Evolutionary conservation across 1,284 basidiomycete species (phyloP).

Genomic region (Cutaneotrichosporon sp.): DNA sequence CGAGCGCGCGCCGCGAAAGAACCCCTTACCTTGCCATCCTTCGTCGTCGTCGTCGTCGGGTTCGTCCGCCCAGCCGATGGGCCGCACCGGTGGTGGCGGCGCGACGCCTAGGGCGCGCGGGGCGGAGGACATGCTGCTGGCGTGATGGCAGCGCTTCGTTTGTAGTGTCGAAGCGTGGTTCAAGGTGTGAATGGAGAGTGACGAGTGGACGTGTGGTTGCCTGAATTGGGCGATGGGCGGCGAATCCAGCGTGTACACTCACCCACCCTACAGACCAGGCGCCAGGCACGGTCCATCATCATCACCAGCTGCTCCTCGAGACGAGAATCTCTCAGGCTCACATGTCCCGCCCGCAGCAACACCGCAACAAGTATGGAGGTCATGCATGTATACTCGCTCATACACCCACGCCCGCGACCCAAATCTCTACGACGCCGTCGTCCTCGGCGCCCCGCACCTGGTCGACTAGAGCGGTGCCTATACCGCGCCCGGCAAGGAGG

Average conservation of each 20-base stretch:
- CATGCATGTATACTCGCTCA: background rate
- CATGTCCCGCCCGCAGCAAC: too few species aligned
- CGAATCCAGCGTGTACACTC: background rate
- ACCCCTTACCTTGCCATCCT: conserved; percentile 46
- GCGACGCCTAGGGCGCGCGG: conserved; percentile 18
- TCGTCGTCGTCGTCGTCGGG: conserved; percentile 42
- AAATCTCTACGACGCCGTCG: conserved; percentile 60
- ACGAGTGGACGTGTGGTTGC: too few species aligned
- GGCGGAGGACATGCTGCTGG: conserved; percentile 22
- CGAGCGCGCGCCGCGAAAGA: background rate
- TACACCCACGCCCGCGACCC: conserved; percentile 50
- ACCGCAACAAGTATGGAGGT: too few species aligned
- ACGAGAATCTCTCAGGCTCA: too few species aligned
- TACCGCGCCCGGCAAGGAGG: conserved; percentile 49
- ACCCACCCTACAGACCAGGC: too few species aligned
- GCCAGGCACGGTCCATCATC: too few species aligned
- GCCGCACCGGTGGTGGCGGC: conserved; percentile 12
- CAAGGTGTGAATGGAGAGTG: background rate
- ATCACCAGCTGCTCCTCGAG: too few species aligned
- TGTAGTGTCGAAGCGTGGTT: too few species aligned
- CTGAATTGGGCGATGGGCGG: background rate
- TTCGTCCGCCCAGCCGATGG: conserved; percentile 38
- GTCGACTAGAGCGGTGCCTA: conserved; percentile 49
- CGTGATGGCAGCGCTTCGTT: too few species aligned
- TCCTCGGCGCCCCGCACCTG: conserved; percentile 56